Percentiles rank a stretch among this genome's conserved stretches.
phyloP scores from a whole-genome alignment of 2,329 filamentous ascomycete species.

The Zasmidium angulare region DNA sequence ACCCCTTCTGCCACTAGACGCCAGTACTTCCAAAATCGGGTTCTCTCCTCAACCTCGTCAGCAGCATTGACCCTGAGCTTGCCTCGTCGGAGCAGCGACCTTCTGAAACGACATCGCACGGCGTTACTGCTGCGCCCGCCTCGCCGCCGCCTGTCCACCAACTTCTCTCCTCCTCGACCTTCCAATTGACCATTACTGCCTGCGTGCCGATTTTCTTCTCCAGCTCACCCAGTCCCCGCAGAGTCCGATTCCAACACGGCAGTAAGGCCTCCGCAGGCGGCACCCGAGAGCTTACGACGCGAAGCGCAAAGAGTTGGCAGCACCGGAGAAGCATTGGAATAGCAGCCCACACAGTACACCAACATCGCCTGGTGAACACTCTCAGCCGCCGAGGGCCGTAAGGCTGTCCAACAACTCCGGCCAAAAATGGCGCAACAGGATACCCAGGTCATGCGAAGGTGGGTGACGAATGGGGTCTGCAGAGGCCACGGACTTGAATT shows the following conservation, averaged over 20 bases:
- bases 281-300: background rate
- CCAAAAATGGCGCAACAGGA: slow-evolving; percentile 39
- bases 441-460: slow-evolving; percentile 41
- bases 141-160: too few species aligned
- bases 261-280: background rate
- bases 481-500: slow-evolving; percentile 15
- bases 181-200: background rate
- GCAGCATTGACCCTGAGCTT: too few species aligned
- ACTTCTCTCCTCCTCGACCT: background rate
- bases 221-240: background rate
- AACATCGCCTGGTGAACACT: background rate
- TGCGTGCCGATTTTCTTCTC: too few species aligned
- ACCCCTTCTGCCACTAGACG: too few species aligned
- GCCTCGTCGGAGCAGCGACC: too few species aligned
- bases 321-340: background rate
- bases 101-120: too few species aligned
- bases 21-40: too few species aligned
- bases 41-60: too few species aligned
- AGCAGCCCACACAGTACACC: background rate
- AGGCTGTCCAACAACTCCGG: slow-evolving; percentile 1
- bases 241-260: background rate
- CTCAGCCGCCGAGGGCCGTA: slow-evolving; percentile 1
- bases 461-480: slow-evolving; percentile 5
- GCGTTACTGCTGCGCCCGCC: too few species aligned
- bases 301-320: background rate